Evolutionary conservation across 768 basidiomycete species (phyloP), one percentile per base, ranked within the genome.

Genomic region (Rhodosporidiobolus sp.): DNA sequence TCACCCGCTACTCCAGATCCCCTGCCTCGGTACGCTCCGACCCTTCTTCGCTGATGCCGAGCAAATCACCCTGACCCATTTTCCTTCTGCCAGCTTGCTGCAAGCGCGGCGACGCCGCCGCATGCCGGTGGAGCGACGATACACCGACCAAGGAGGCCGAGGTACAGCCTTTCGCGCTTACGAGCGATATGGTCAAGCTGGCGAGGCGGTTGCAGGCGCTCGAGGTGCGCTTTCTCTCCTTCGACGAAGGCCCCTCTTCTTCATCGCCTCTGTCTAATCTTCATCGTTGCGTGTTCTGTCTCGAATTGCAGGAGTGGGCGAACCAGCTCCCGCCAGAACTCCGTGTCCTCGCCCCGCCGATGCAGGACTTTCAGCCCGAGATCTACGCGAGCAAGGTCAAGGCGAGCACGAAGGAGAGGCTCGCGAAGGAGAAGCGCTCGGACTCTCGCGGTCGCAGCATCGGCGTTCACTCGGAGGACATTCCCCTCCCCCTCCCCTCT

Each of bases 151-250:
- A 56, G 28, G 48, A 67, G 12, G 56, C 63, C 56, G 70, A 72
- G 45, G 54, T 57, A 3, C 73, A 74, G 50, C 66, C 69, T 17
- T 76, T 72, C 54, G 75, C 75, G 0, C 66, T 76, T 53, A 67
- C 67, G 26, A 30, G 56, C 53, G 75, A 76, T 62, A 43, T 76
- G 1, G 46, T 69, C 45, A 49, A 57, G 0, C 65, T 76, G 58
- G 71, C 71, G 0, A 35, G 58, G 5, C 68, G 75, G 11, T 63
- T 76, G 19, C 65, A 69, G 24, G 53, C 69, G 4, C 71, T 76
- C 49, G 75, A 76, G n/a, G n/a, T n/a, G n/a, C n/a, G n/a, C n/a
- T n/a, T n/a, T n/a, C n/a, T n/a, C n/a, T n/a, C n/a, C n/a, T n/a
- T n/a, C n/a, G n/a, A n/a, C n/a, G n/a, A n/a, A n/a, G n/a, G n/a